Evolutionary conservation across 257 asterid species (phyloP).

Genomic region (Plantago elongata): DNA sequence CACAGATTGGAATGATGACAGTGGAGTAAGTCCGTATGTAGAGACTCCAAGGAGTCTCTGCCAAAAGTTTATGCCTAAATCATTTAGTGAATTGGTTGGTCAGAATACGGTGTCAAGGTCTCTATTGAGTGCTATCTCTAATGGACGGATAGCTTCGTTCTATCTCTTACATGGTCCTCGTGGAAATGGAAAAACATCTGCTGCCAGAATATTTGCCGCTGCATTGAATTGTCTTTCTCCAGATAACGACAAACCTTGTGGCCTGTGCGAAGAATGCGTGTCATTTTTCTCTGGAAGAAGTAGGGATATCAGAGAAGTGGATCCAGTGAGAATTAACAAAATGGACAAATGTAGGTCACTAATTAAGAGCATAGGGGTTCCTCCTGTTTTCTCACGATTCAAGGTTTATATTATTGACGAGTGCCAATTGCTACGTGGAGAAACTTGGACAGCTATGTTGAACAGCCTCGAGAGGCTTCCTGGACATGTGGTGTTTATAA

Average conservation of each 20-base stretch:
- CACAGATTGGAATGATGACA: conserved; percentile 23
- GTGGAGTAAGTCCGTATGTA: conserved; percentile 22
- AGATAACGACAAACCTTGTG: conserved; percentile 59
- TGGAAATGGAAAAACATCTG: conserved; percentile 88
- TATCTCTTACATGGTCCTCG: conserved; percentile 85
- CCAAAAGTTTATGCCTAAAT: conserved; percentile 67
- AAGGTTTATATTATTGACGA: conserved; percentile 79
- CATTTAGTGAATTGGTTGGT: conserved; percentile 73
- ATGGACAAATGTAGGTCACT: conserved; percentile 40
- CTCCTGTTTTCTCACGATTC: conserved; percentile 53
- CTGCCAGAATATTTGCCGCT: conserved; percentile 83
- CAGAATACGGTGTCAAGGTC: conserved; percentile 54
- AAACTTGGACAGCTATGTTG: conserved; percentile 61
- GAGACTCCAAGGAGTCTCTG: conserved; percentile 59
- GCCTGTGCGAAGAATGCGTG: conserved; percentile 67
- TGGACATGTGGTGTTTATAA: conserved; percentile 47
- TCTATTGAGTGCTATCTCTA: conserved; percentile 54
- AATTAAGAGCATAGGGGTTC: conserved; percentile 34
- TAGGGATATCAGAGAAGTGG: conserved; percentile 60
- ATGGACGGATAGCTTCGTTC: conserved; percentile 40
- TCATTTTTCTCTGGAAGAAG: conserved; percentile 66
- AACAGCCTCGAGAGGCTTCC: conserved; percentile 49
- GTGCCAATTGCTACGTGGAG: conserved; percentile 71
- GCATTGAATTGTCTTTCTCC: conserved; percentile 72
- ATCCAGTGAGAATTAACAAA: conserved; percentile 51